phyloP scores from a whole-genome alignment of 805 yeast species.

The Sungouiella thailandica region DNA sequence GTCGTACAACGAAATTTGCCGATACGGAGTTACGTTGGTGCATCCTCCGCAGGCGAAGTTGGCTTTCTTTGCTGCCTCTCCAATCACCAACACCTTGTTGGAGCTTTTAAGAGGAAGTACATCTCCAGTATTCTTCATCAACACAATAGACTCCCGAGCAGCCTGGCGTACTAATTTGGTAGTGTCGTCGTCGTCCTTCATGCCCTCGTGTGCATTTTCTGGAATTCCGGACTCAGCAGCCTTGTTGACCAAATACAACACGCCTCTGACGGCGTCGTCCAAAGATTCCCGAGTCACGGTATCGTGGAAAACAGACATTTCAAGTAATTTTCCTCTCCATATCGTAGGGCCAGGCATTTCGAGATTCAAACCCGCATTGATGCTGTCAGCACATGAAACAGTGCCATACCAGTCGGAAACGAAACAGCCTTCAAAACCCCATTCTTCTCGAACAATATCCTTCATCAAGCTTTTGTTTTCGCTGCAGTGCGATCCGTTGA shows the following conservation, averaged over 20 bases:
- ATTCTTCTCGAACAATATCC: background rate
- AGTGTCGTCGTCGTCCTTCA: constrained; percentile 46
- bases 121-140: background rate
- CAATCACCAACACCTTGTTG: background rate
- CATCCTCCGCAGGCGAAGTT: background rate
- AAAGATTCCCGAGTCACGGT: background rate
- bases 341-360: background rate
- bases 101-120: background rate
- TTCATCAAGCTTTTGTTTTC: background rate
- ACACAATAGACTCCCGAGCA: background rate
- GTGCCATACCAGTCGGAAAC: background rate
- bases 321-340: background rate
- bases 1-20: background rate
- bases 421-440: background rate
- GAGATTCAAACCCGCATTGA: background rate
- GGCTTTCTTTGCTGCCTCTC: background rate
- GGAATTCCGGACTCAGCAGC: background rate
- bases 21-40: background rate
- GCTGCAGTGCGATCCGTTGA: background rate
- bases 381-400: background rate
- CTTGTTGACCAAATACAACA: background rate
- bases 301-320: background rate
- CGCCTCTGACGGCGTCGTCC: background rate
- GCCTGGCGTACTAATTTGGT: constrained; percentile 22
- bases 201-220: constrained; percentile 3